phyloP scores from a whole-genome alignment of 306 rosid species.

The Alnus glutinosa region DNA sequence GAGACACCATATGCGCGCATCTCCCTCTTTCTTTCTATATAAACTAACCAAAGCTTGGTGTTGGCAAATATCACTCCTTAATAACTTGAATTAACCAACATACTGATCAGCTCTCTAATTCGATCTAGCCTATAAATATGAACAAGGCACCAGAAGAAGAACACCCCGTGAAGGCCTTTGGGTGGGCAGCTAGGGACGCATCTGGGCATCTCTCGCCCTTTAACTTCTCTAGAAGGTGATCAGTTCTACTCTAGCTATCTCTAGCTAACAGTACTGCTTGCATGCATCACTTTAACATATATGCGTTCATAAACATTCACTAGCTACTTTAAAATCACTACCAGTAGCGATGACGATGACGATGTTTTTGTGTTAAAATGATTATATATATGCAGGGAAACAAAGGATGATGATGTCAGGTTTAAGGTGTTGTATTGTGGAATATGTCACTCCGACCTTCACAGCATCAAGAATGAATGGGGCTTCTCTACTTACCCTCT shows the following conservation, averaged over 20 bases:
- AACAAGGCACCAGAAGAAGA: conserved; percentile 24
- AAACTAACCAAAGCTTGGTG: neutral
- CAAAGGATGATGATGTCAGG: conserved; percentile 23
- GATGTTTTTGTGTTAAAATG: neutral
- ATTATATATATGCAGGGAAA: neutral
- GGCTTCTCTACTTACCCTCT: conserved; percentile 15
- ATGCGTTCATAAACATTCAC: neutral
- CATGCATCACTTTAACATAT: too few relatives aligned
- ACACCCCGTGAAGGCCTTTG: conserved; percentile 45
- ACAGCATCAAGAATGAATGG: conserved; percentile 21
- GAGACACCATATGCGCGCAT: too few relatives aligned
- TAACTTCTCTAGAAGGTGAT: conserved; percentile 46
- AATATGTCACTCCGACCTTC: conserved; percentile 34
- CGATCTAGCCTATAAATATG: conserved; percentile 15
- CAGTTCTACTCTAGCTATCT: neutral
- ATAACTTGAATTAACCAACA: too few relatives aligned
- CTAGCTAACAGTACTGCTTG: too few relatives aligned
- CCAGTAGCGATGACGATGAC: too few relatives aligned
- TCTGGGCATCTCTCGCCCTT: conserved; percentile 45
- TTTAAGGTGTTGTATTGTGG: conserved; percentile 33
- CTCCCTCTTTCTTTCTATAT: neutral
- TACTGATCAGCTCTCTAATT: neutral
- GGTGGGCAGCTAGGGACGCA: conserved; percentile 48
- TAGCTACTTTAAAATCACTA: neutral
- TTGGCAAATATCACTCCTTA: neutral